Evolutionary conservation across 2,329 filamentous ascomycete species (phyloP).

Genomic region (Aotearoamyces nothofagi): DNA sequence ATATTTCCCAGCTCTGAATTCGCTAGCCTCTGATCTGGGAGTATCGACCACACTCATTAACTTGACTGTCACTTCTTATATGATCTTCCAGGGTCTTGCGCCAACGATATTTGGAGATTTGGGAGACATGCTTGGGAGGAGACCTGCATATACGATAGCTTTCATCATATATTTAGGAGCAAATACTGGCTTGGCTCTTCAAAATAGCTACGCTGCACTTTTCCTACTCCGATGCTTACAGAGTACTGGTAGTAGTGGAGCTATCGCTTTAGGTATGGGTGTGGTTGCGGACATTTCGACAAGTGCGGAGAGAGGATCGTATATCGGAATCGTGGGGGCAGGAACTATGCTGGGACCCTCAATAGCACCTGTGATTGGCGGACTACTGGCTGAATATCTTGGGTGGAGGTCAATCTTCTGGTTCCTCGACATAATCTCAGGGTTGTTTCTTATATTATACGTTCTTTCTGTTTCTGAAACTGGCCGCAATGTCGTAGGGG

Average conservation of each 20-base stretch:
- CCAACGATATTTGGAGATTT: constrained; percentile 40
- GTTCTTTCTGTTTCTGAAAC: constrained; percentile 33
- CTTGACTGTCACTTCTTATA: constrained; percentile 23
- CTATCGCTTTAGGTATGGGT: constrained; percentile 38
- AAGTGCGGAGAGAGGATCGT: constrained; percentile 44
- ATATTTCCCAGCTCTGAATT: constrained; percentile 36
- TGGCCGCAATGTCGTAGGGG: constrained; percentile 31
- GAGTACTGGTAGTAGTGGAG: constrained; percentile 38
- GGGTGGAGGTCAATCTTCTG: constrained; percentile 33
- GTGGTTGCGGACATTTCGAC: constrained; percentile 47
- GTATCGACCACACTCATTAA: constrained; percentile 24
- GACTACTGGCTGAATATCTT: constrained; percentile 24
- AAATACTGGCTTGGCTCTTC: constrained; percentile 35
- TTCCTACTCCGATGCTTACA: constrained; percentile 35
- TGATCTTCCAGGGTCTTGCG: constrained; percentile 40
- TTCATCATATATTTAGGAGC: constrained; percentile 37
- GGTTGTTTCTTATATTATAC: constrained; percentile 22
- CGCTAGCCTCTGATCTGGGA: constrained; percentile 30
- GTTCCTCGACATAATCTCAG: constrained; percentile 34
- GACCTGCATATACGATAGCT: constrained; percentile 36
- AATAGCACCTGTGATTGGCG: constrained; percentile 30
- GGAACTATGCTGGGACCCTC: constrained; percentile 35
- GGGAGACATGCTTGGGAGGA: constrained; percentile 35
- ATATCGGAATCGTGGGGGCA: constrained; percentile 48
- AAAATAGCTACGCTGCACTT: constrained; percentile 36